A percentile compares a stretch with the other conserved stretches of the same genome.
These are phyloP conservation scores for Trichoderma sp. DNA, from an alignment of 2,329 filamentous ascomycete species.

Conservation along the genomic window DNA sequence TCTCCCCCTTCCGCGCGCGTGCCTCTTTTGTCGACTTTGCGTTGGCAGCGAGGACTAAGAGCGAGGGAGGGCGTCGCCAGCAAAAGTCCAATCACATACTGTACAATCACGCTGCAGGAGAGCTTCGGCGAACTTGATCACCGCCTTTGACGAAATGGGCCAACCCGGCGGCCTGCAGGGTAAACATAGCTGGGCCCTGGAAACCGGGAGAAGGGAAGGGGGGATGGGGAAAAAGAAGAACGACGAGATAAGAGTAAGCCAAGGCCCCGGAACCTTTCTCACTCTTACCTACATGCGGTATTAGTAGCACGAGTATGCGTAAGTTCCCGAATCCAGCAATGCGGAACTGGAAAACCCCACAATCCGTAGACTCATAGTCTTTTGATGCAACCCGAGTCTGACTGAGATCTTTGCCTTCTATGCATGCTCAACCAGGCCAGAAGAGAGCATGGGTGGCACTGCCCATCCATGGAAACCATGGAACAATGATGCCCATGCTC, in stretches of 20 bases:
- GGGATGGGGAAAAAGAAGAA: neutral
- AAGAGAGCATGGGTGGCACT: neutral
- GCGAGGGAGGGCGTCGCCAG: neutral
- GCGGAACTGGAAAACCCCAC: slow-evolving; percentile 6
- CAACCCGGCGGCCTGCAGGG: neutral
- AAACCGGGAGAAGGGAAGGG: neutral
- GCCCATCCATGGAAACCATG: neutral
- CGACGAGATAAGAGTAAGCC: slow-evolving; percentile 6
- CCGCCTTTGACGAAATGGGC: neutral
- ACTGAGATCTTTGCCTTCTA: slow-evolving; percentile 9
- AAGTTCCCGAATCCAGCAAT: slow-evolving; percentile 15
- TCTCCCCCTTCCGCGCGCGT: neutral
- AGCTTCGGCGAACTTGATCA: slow-evolving; percentile 17
- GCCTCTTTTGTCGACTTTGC: neutral
- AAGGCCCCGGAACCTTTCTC: slow-evolving; percentile 4
- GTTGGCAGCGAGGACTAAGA: neutral
- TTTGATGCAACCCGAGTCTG: slow-evolving; percentile 5
- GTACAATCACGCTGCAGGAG: neutral
- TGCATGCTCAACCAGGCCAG: neutral
- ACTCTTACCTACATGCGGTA: slow-evolving; percentile 3
- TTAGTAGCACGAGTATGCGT: neutral
- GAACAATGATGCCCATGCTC: neutral
- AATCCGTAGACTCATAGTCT: neutral
- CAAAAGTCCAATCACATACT: neutral
- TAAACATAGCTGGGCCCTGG: neutral